Percentiles rank a stretch among this genome's conserved stretches.
phyloP scores from a whole-genome alignment of 768 basidiomycete species.

The Lactarius evosmus region DNA sequence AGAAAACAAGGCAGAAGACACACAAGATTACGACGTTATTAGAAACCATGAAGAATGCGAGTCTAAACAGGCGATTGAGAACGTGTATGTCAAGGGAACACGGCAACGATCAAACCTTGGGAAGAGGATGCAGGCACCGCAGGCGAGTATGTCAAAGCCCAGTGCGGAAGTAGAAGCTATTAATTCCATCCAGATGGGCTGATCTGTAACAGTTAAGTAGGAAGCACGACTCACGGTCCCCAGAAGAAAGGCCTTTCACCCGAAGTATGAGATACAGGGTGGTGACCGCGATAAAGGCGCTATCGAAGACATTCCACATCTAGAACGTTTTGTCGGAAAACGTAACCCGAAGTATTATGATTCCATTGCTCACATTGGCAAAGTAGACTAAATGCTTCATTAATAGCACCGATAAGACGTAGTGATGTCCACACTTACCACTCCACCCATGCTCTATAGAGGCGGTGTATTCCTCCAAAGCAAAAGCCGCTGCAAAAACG shows the following conservation, averaged over 20 bases:
- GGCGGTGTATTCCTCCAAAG: slow-evolving; percentile 84
- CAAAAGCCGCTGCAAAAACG: slow-evolving; percentile 71
- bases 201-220: not conserved
- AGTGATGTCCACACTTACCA: slow-evolving; percentile 47
- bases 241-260: slow-evolving; percentile 53
- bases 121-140: slow-evolving; percentile 81
- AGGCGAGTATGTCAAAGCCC: slow-evolving; percentile 81
- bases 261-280: slow-evolving; percentile 64
- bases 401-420: not conserved
- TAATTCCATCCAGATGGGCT: not conserved
- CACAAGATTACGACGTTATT: slow-evolving; percentile 80
- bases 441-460: slow-evolving; percentile 86
- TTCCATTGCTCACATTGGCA: slow-evolving; percentile 56
- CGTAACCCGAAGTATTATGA: not conserved
- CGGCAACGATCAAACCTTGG: slow-evolving; percentile 53
- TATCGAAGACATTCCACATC: slow-evolving; percentile 93
- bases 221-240: slow-evolving; percentile 45
- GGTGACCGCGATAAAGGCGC: slow-evolving; percentile 68
- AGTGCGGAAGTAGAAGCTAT: slow-evolving; percentile 45
- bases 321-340: slow-evolving; percentile 32
- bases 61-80: slow-evolving; percentile 36
- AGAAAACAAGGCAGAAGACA: slow-evolving; percentile 29
- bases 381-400: slow-evolving; percentile 58
- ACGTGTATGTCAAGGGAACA: slow-evolving; percentile 2
- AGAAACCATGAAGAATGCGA: slow-evolving; percentile 78